Percentiles rank a stretch among this genome's conserved stretches.
Conservation (phyloP, 208 protist genomes). For the Trypanosoma caninum region DNA sequence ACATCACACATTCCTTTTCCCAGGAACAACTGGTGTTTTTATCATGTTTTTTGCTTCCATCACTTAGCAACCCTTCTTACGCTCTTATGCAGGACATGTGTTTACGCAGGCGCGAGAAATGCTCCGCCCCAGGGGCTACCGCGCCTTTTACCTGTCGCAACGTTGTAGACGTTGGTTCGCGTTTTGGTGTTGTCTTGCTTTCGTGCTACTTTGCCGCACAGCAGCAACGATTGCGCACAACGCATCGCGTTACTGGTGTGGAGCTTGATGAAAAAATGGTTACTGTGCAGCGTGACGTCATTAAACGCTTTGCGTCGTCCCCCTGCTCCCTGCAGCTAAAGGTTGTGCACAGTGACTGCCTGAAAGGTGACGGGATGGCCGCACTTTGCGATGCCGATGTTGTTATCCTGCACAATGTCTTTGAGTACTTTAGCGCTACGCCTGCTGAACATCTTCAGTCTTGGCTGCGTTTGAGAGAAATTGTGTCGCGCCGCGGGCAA, state of each 20-base stretch:
- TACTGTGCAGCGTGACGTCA: slow-evolving; percentile 26
- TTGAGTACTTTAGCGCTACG: slow-evolving; percentile 73
- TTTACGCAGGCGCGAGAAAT: slow-evolving; percentile 1
- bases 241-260: slow-evolving; percentile 23
- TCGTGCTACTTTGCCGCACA: slow-evolving; percentile 51
- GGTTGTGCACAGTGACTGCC: slow-evolving; percentile 63
- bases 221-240: slow-evolving; percentile 29
- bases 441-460: slow-evolving; percentile 48
- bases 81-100: background rate
- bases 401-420: slow-evolving; percentile 87
- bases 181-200: slow-evolving; percentile 67
- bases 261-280: slow-evolving; percentile 33
- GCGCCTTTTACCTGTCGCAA: slow-evolving; percentile 12
- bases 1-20: slow-evolving; percentile 85
- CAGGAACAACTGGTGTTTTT: slow-evolving; percentile 78
- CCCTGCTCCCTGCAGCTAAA: slow-evolving; percentile 15
- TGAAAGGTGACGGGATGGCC: slow-evolving; percentile 43
- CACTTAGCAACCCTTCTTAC: slow-evolving; percentile 7
- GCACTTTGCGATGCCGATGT: slow-evolving; percentile 43
- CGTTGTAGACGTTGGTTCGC: slow-evolving; percentile 76
- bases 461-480: slow-evolving; percentile 59
- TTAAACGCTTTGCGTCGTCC: slow-evolving; percentile 27
- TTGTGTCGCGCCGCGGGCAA: slow-evolving; percentile 38
- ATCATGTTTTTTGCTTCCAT: slow-evolving; percentile 54
- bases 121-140: background rate